phyloP scores from a whole-genome alignment of 768 basidiomycete genomes.

The Calocybe cyanea region DNA sequence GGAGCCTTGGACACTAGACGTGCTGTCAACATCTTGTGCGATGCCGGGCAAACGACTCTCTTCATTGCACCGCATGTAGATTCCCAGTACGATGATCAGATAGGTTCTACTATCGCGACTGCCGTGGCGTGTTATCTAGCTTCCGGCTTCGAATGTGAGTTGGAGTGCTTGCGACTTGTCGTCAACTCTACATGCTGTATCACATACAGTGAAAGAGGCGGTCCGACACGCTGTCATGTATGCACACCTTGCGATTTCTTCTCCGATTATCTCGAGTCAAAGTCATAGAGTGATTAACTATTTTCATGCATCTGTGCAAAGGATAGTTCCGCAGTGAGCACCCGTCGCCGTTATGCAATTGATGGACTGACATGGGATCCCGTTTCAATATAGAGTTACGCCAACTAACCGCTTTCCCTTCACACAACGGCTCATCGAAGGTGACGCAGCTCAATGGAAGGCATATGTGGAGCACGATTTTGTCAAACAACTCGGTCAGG shows the following conservation, averaged over 20 bases:
- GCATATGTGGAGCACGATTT: constrained; percentile 83
- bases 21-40: constrained; percentile 65
- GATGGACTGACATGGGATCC: background rate
- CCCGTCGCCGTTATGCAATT: background rate
- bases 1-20: constrained; percentile 23
- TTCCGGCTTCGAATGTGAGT: constrained; percentile 40
- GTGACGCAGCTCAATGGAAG: constrained; percentile 57
- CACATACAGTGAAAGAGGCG: constrained; percentile 50
- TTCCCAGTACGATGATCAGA: constrained; percentile 81
- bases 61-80: constrained; percentile 61
- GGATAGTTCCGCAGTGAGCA: constrained; percentile 46
- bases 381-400: constrained; percentile 43
- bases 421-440: constrained; percentile 57
- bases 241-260: constrained; percentile 70
- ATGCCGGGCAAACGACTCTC: constrained; percentile 36
- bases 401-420: constrained; percentile 64
- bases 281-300: constrained; percentile 90
- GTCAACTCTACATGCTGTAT: background rate
- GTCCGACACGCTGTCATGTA: constrained; percentile 60
- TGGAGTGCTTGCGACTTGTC: background rate
- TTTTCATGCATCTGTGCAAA: constrained; percentile 52
- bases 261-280: constrained; percentile 61
- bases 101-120: constrained; percentile 88
- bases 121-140: constrained; percentile 71
- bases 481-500: constrained; percentile 69